These are phyloP conservation scores for Pseudocercospora macadamiae DNA, from an alignment of 2,329 filamentous ascomycete species.

Conservation along the genomic window DNA sequence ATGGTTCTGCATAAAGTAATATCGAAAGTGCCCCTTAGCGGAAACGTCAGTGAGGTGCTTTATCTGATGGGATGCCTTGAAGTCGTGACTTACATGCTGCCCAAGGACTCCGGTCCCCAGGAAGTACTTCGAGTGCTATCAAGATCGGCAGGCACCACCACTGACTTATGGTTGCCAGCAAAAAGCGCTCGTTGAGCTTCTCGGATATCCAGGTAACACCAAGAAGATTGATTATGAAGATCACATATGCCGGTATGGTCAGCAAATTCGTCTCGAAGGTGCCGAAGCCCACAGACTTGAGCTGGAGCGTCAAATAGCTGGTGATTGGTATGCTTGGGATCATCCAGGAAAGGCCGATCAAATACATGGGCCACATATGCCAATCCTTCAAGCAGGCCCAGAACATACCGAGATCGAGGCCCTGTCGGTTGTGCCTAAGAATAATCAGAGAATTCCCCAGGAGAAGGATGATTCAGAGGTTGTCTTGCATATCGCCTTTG, in stretches of 20 bases:
- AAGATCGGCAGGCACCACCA: constrained; percentile 45
- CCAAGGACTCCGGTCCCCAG: constrained; percentile 41
- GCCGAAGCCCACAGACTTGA: constrained; percentile 44
- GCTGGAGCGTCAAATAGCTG: constrained; percentile 46
- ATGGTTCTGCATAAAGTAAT: constrained; percentile 32
- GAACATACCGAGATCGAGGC: constrained; percentile 51
- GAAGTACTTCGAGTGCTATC: constrained; percentile 43
- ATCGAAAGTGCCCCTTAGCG: not conserved
- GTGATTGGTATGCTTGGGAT: constrained; percentile 42
- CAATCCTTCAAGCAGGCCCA: constrained; percentile 57
- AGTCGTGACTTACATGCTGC: constrained; percentile 38
- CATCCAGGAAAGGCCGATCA: constrained; percentile 52
- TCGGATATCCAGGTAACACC: constrained; percentile 52
- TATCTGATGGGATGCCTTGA: too few relatives aligned
- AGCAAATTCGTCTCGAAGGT: constrained; percentile 50
- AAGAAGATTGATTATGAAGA: constrained; percentile 57
- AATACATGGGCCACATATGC: constrained; percentile 61
- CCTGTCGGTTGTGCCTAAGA: constrained; percentile 62
- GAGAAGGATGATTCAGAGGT: constrained; percentile 44
- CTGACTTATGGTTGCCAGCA: constrained; percentile 50
- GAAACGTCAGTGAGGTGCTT: not conserved
- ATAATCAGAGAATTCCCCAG: constrained; percentile 48
- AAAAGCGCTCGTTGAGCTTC: constrained; percentile 56
- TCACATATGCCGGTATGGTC: constrained; percentile 48
- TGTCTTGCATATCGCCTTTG: constrained; percentile 57